phyloP scores from a whole-genome alignment of 106 monocot genomes.

The Alisma plantagoaquatica region DNA sequence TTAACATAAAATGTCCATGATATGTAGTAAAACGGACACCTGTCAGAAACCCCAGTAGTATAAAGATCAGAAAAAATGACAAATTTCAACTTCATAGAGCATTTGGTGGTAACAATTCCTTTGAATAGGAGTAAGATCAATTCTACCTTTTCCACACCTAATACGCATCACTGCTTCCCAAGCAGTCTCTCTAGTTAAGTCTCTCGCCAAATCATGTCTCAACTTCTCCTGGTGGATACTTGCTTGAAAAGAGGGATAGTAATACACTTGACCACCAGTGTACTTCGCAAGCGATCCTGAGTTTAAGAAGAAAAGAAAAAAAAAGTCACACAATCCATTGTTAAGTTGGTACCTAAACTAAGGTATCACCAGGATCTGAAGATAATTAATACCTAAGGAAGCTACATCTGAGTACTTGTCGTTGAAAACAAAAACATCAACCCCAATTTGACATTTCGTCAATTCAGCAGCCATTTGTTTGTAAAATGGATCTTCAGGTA shows the following conservation, averaged over 20 bases:
- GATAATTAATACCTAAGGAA: slow-evolving; percentile 58
- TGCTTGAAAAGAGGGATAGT: slow-evolving; percentile 82
- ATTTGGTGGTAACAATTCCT: too few species aligned
- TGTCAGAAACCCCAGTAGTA: slow-evolving; percentile 14
- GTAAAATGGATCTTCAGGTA: slow-evolving; percentile 94
- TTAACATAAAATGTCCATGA: slow-evolving; percentile 96
- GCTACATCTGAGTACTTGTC: slow-evolving; percentile 84
- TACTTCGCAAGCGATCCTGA: slow-evolving; percentile 85
- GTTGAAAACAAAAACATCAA: slow-evolving; percentile 74
- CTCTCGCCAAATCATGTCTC: slow-evolving; percentile 67
- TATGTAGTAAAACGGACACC: slow-evolving; percentile 92
- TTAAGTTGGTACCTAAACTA: too few species aligned
- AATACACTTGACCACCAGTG: slow-evolving; percentile 93
- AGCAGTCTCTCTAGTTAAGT: slow-evolving; percentile 90
- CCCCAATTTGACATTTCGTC: slow-evolving; percentile 82
- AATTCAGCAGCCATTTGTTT: slow-evolving; percentile 99
- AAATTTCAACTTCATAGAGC: too few species aligned
- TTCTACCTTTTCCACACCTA: slow-evolving; percentile 92
- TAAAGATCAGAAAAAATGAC: slow-evolving; percentile 1
- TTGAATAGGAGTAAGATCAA: too few species aligned
- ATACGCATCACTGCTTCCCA: slow-evolving; percentile 99
- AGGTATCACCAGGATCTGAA: slow-evolving; percentile 8
- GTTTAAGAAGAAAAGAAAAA: slow-evolving; percentile 1
- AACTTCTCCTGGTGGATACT: slow-evolving; percentile 56
- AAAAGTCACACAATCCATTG: too few species aligned